Evolutionary conservation across 805 yeast genomes (phyloP).

Genomic region (Yarrowia osloensis): DNA sequence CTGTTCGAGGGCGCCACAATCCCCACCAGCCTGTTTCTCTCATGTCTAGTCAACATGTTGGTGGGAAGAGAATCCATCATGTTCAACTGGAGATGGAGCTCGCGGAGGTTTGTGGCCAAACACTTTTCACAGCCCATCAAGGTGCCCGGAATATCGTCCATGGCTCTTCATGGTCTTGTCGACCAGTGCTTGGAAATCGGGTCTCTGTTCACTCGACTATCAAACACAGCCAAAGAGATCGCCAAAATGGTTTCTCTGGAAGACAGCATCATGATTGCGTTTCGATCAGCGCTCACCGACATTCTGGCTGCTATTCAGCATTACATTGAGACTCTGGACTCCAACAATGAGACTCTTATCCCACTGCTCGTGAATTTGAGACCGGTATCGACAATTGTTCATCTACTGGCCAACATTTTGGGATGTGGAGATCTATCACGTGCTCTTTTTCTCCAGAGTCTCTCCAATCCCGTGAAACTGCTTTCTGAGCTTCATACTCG

Average conservation of each 20-base stretch:
- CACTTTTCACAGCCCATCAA: background rate
- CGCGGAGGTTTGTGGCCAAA: background rate
- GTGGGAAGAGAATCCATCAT: constrained; percentile 12
- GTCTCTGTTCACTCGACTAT: background rate
- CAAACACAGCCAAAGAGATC: background rate
- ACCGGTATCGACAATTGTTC: background rate
- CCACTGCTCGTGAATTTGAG: background rate
- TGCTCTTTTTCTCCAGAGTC: background rate
- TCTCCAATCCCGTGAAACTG: background rate
- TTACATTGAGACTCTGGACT: background rate
- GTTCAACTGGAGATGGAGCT: background rate
- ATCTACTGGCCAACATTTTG: constrained; percentile 2
- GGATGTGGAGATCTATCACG: constrained; percentile 17
- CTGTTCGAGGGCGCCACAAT: background rate
- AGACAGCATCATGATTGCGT: constrained; percentile 9
- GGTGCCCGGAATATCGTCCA: background rate
- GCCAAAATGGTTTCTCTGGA: background rate
- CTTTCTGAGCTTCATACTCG: constrained; percentile 2
- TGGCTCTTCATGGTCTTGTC: background rate
- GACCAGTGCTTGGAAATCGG: constrained; percentile 1
- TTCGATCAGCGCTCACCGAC: background rate
- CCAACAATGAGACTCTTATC: background rate
- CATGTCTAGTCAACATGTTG: background rate
- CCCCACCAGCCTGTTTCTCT: background rate
- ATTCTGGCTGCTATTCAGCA: constrained; percentile 1